These are phyloP conservation scores for Oryza meyeriana DNA, from an alignment of 176 grass and related monocot genomes.

Conservation along the genomic window DNA sequence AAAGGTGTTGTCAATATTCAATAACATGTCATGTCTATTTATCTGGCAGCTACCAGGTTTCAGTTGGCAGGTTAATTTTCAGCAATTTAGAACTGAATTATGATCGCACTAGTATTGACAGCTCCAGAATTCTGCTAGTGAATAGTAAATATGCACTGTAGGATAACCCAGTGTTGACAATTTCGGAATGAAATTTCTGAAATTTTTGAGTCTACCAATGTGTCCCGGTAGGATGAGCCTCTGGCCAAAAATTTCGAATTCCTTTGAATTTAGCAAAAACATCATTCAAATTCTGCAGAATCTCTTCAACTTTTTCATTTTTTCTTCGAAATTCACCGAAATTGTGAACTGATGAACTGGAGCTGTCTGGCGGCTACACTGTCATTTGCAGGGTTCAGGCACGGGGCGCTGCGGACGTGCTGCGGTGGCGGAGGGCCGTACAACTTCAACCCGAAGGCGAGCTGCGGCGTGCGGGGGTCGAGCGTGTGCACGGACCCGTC, in stretches of 20 bases:
- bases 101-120: neutral
- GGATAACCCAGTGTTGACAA: too few species aligned
- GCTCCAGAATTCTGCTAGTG: neutral
- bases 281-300: too few species aligned
- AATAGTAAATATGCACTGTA: too few species aligned
- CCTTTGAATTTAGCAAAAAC: too few species aligned
- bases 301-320: too few species aligned
- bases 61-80: neutral
- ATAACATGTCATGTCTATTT: neutral
- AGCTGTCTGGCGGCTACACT: neutral
- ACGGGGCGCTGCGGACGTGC: slow-evolving; percentile 61
- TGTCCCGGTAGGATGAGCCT: too few species aligned
- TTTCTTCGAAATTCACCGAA: neutral
- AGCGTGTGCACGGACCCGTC: slow-evolving; percentile 71
- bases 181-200: too few species aligned
- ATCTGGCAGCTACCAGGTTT: neutral
- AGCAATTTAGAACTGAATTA: neutral
- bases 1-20: neutral
- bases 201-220: too few species aligned
- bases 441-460: slow-evolving; percentile 75
- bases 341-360: neutral
- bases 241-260: too few species aligned
- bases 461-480: slow-evolving; percentile 58
- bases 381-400: slow-evolving; percentile 54
- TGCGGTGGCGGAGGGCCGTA: slow-evolving; percentile 79